Percentiles rank a stretch among this genome's conserved stretches.
These are phyloP conservation scores for Penicillium simplicissimum DNA, from an alignment of 495 filamentous ascomycete species.

Conservation along the genomic window DNA sequence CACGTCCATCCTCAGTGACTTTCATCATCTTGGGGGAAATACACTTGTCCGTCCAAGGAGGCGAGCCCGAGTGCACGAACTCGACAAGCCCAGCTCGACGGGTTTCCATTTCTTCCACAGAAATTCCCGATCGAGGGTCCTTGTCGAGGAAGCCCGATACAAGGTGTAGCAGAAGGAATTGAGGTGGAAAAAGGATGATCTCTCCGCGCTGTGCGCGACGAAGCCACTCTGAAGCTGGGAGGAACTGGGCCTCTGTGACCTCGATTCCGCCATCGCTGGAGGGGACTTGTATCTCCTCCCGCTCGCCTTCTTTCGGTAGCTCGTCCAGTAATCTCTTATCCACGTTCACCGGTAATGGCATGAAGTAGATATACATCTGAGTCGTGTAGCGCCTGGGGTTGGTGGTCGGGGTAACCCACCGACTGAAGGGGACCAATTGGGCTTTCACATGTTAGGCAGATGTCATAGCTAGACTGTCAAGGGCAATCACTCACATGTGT, in stretches of 20 bases:
- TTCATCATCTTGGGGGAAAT: conserved; percentile 69
- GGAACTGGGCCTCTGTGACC: conserved; percentile 78
- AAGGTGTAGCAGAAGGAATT: conserved; percentile 74
- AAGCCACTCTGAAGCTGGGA: conserved; percentile 69
- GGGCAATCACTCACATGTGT: conserved; percentile 54
- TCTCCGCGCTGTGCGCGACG: conserved; percentile 57
- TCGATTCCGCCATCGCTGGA: conserved; percentile 85
- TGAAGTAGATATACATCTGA: conserved; percentile 94
- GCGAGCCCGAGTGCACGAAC: conserved; percentile 59
- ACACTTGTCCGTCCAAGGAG: conserved; percentile 74
- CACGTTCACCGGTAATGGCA: conserved; percentile 62
- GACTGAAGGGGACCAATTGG: conserved; percentile 77
- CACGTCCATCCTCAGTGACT: conserved; percentile 54
- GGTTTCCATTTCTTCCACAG: conserved; percentile 47
- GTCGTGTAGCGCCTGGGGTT: conserved; percentile 78
- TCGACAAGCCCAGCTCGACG: conserved; percentile 53
- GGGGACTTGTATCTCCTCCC: conserved; percentile 53
- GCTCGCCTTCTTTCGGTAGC: conserved; percentile 36
- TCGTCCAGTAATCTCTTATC: conserved; percentile 33
- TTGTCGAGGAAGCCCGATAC: conserved; percentile 62
- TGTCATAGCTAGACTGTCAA: neutral
- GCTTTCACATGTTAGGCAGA: conserved; percentile 37
- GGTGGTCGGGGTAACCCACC: conserved; percentile 82
- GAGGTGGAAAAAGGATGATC: conserved; percentile 87
- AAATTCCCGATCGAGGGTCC: conserved; percentile 31